These are phyloP conservation scores for Lactarius quietus DNA, from an alignment of 768 basidiomycete genomes.

Conservation along the genomic window DNA sequence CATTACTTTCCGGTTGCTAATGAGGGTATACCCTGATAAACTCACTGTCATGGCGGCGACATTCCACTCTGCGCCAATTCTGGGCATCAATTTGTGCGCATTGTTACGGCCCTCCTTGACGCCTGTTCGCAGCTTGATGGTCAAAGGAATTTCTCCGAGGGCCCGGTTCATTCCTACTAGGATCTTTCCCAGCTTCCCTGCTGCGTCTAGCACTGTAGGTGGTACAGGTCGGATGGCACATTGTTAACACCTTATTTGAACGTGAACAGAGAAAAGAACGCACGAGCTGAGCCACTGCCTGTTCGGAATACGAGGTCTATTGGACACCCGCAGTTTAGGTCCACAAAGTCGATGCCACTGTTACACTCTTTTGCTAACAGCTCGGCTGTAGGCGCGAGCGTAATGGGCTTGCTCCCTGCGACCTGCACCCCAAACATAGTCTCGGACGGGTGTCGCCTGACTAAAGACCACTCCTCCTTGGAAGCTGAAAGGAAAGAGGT, in stretches of 20 bases:
- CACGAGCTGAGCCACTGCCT: slow-evolving; percentile 87
- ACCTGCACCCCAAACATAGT: slow-evolving; percentile 87
- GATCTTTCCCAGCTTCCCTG: slow-evolving; percentile 80
- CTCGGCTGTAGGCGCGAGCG: slow-evolving; percentile 79
- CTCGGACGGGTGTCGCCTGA: slow-evolving; percentile 86
- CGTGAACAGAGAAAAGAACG: slow-evolving; percentile 33
- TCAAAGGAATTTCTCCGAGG: slow-evolving; percentile 87
- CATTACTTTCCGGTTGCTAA: background rate
- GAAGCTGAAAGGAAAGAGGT: slow-evolving; percentile 85
- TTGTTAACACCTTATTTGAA: background rate
- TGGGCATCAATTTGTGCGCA: slow-evolving; percentile 88
- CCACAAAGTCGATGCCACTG: slow-evolving; percentile 79
- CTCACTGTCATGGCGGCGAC: slow-evolving; percentile 52
- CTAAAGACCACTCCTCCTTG: slow-evolving; percentile 92
- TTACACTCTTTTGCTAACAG: slow-evolving; percentile 66
- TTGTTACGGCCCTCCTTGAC: slow-evolving; percentile 85
- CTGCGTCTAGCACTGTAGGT: slow-evolving; percentile 71
- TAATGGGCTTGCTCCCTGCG: slow-evolving; percentile 81
- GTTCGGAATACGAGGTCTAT: slow-evolving; percentile 93
- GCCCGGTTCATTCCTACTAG: slow-evolving; percentile 88
- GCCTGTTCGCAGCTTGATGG: slow-evolving; percentile 88
- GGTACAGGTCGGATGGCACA: too few species aligned
- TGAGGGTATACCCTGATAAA: background rate
- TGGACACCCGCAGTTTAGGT: slow-evolving; percentile 95
- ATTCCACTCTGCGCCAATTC: slow-evolving; percentile 55